phyloP scores from a whole-genome alignment of 2,329 filamentous ascomycete species.

The Aspergillus sp. region DNA sequence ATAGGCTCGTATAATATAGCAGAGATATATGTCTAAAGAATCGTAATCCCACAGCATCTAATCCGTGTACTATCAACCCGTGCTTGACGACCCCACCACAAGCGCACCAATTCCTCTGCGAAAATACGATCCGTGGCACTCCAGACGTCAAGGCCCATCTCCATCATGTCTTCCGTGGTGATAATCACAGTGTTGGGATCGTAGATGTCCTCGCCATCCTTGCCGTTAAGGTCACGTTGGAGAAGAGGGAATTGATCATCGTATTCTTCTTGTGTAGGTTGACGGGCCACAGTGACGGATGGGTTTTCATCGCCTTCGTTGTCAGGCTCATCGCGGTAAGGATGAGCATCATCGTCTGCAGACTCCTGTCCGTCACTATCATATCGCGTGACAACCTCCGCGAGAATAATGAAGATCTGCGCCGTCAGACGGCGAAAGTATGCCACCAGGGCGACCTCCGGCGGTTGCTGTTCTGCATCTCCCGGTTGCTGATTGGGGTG shows the following conservation, averaged over 20 bases:
- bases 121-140: slow-evolving; percentile 42
- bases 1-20: background rate
- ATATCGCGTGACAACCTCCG: slow-evolving; percentile 37
- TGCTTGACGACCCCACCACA: slow-evolving; percentile 42
- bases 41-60: slow-evolving; percentile 43
- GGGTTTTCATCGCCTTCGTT: slow-evolving; percentile 20
- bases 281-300: slow-evolving; percentile 11
- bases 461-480: slow-evolving; percentile 28
- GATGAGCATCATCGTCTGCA: slow-evolving; percentile 7
- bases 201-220: slow-evolving; percentile 7
- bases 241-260: background rate
- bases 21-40: slow-evolving; percentile 24
- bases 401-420: slow-evolving; percentile 40
- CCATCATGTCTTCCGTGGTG: slow-evolving; percentile 38
- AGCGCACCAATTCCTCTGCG: slow-evolving; percentile 37
- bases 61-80: slow-evolving; percentile 38
- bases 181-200: slow-evolving; percentile 25
- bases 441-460: slow-evolving; percentile 43
- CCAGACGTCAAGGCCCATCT: slow-evolving; percentile 46
- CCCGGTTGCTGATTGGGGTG: slow-evolving; percentile 20
- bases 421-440: slow-evolving; percentile 45
- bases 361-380: slow-evolving; percentile 19
- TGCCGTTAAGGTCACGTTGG: background rate
- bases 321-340: slow-evolving; percentile 19
- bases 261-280: slow-evolving; percentile 14